These are phyloP conservation scores for Paradendryphiella salina DNA, from an alignment of 2,329 filamentous ascomycete species.

Conservation along the genomic window DNA sequence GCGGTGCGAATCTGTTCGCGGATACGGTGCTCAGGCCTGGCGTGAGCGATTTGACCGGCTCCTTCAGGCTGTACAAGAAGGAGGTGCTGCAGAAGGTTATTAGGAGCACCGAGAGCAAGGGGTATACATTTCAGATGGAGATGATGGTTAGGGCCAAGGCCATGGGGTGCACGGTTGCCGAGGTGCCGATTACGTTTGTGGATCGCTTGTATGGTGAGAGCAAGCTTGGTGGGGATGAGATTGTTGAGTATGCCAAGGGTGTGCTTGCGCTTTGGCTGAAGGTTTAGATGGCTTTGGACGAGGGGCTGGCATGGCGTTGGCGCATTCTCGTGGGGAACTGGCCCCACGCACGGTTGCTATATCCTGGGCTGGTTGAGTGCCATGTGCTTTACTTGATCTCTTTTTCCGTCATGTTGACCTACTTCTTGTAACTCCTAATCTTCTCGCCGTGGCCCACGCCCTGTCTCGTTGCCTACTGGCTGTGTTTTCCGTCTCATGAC, in stretches of 20 bases:
- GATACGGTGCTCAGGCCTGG: conserved; percentile 92
- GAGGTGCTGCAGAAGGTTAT: conserved; percentile 88
- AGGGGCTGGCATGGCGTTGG: conserved; percentile 31
- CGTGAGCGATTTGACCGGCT: conserved; percentile 93
- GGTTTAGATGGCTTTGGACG: conserved; percentile 42
- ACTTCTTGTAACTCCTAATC: conserved; percentile 20
- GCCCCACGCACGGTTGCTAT: not conserved
- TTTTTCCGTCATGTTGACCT: conserved; percentile 8
- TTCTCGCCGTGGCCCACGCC: not conserved
- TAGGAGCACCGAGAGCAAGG: conserved; percentile 87
- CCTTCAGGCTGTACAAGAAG: conserved; percentile 94
- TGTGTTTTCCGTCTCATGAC: too few relatives aligned
- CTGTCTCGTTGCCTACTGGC: too few relatives aligned
- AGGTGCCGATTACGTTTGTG: conserved; percentile 92
- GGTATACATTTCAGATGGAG: conserved; percentile 99
- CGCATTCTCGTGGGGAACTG: conserved; percentile 22
- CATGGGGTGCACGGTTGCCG: conserved; percentile 90
- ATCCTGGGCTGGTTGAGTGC: conserved; percentile 2
- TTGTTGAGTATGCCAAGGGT: conserved; percentile 88
- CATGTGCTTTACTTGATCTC: not conserved
- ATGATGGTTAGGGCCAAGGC: conserved; percentile 97
- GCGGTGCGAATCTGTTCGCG: conserved; percentile 91
- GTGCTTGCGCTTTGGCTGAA: conserved; percentile 56
- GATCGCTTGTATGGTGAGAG: conserved; percentile 93
- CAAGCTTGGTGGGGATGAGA: conserved; percentile 93